Base-by-base conservation (phyloP, 2,329 filamentous ascomycete species). In the Orbilia ellipsospora region DNA sequence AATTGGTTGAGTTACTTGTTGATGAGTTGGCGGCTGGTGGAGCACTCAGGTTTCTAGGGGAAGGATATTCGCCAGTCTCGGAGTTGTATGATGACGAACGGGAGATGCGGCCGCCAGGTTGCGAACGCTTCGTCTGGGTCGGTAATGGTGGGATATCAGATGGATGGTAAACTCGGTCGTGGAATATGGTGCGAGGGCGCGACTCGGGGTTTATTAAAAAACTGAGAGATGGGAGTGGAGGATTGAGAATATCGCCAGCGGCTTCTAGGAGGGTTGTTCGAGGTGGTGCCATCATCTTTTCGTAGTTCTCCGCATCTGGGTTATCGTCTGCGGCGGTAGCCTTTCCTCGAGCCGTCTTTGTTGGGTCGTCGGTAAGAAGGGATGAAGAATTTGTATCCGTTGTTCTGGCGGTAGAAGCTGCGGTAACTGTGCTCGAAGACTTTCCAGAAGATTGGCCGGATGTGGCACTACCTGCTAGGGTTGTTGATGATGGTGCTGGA, bases 211-310 rank as follows among this genome's bases (percentile, higher is more conserved):
- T 91, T 61, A 94, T 87, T 44, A 99, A 85, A 82, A 93, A 99
- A 52, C 93, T 90, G 2, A 88, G 85, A 0, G 91, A 87, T 15
- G 95, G 94, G 40, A 98, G 83, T 56, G 93, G 94, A 4, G 95
- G 95, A 81, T 94, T 96, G 48, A 99, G 87, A 2, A 99, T 84
- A 82, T 99, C 94, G 10, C 93, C 92, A 0, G 95, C 95, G 3
- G 94, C 94, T 83, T 99, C 95, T 74, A 99, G 96, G 77, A 99
- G 91, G 0, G 92, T 96, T 0, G 95, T 98, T 79, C 89, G 91
- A 0, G 95, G 95, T 2, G 95, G 95, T 6, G 92, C 90, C 62
- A 88, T 85, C 63, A 74, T 63, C n/a, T 57, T 67, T 18, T 74
- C 70, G 18, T 74, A 74, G 15, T 62, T 63, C 12, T 68, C 70